These are phyloP conservation scores for Saturnispora bothae DNA, from an alignment of 805 yeast species.

Conservation along the genomic window DNA sequence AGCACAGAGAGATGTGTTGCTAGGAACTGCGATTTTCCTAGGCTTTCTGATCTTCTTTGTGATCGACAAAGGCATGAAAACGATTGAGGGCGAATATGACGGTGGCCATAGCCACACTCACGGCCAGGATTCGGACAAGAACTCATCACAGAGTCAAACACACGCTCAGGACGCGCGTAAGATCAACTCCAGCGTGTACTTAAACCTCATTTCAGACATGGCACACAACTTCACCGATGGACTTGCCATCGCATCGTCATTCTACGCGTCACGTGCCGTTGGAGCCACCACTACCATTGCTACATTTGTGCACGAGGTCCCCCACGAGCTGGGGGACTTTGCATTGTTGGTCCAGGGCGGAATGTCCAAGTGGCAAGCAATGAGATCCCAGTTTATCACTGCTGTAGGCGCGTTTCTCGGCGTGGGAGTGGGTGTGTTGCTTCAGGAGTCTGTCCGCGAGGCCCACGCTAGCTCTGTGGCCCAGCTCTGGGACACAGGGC, in stretches of 20 bases:
- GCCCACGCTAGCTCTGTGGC: too few species aligned
- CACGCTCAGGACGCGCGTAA: too few species aligned
- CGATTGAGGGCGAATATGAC: slow-evolving; percentile 30
- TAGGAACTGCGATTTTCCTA: slow-evolving; percentile 45
- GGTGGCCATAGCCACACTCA: slow-evolving; percentile 35
- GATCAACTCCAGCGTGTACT: slow-evolving; percentile 43
- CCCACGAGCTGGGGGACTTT: slow-evolving; percentile 76
- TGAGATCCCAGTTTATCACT: slow-evolving; percentile 56
- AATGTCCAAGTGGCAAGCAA: slow-evolving; percentile 52
- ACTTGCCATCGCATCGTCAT: slow-evolving; percentile 60
- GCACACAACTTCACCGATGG: slow-evolving; percentile 74
- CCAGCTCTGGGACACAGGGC: slow-evolving; percentile 11
- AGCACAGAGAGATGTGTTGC: slow-evolving; percentile 32
- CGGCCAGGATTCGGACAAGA: background rate
- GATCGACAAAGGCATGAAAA: slow-evolving; percentile 52
- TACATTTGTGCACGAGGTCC: slow-evolving; percentile 66
- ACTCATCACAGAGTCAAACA: too few species aligned
- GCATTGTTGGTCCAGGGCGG: slow-evolving; percentile 65
- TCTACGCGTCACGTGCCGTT: slow-evolving; percentile 44
- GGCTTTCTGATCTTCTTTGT: slow-evolving; percentile 53
- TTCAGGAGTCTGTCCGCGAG: too few species aligned
- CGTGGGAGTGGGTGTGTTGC: too few species aligned
- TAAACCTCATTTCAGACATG: slow-evolving; percentile 61
- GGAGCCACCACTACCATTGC: slow-evolving; percentile 67
- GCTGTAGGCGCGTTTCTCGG: slow-evolving; percentile 59